Conservation (phyloP, 768 basidiomycete genomes). For the Lentinula aciculospora region DNA sequence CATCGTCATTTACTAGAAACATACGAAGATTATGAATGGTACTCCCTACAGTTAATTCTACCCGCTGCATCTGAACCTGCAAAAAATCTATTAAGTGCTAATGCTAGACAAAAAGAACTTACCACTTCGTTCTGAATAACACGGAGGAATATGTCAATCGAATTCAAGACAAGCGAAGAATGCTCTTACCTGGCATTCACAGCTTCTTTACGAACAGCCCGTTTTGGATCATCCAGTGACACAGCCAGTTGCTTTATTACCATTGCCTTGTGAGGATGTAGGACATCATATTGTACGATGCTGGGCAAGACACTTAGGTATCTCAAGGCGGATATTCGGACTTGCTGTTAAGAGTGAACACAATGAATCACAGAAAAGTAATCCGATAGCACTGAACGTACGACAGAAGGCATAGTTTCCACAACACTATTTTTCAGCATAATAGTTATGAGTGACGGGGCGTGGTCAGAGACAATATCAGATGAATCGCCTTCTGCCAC, state of each 20-base stretch:
- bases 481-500: constrained; percentile 57
- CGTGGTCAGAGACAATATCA: constrained; percentile 60
- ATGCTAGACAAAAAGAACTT: background rate
- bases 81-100: too few species aligned
- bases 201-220: constrained; percentile 79
- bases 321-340: constrained; percentile 69
- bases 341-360: constrained; percentile 41
- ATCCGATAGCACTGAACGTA: constrained; percentile 23
- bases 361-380: background rate
- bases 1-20: background rate
- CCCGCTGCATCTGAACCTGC: constrained; percentile 58
- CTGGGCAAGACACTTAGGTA: constrained; percentile 72
- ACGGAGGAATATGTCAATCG: background rate
- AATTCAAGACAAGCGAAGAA: background rate
- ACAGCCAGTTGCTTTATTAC: constrained; percentile 73
- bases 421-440: constrained; percentile 64
- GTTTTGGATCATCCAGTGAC: constrained; percentile 85
- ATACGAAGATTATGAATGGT: background rate
- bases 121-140: constrained; percentile 43
- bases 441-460: constrained; percentile 58
- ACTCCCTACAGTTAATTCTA: constrained; percentile 15
- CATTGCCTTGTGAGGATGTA: constrained; percentile 72
- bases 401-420: constrained; percentile 48
- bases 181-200: constrained; percentile 61
- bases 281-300: constrained; percentile 72